Conservation (phyloP, 179 eudicot genomes). For the Corrigiola litoralis region DNA sequence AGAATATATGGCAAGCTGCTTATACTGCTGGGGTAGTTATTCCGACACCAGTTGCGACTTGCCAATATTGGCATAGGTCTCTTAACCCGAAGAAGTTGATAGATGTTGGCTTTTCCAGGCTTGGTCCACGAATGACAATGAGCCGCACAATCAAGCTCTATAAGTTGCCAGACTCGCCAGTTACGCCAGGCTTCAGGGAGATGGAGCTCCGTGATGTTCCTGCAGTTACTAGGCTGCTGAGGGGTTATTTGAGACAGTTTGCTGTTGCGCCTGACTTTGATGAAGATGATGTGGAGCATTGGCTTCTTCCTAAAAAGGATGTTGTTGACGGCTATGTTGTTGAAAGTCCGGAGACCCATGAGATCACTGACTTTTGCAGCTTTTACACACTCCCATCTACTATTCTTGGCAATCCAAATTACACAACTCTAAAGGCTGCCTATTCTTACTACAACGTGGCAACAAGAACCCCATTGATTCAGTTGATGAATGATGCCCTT, state of each 20-base stretch:
- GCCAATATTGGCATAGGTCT: slow-evolving; percentile 76
- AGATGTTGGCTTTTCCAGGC: slow-evolving; percentile 73
- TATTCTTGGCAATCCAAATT: slow-evolving; percentile 59
- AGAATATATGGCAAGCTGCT: slow-evolving; percentile 81
- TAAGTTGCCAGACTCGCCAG: slow-evolving; percentile 58
- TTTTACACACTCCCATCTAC: slow-evolving; percentile 73
- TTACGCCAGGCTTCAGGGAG: slow-evolving; percentile 67
- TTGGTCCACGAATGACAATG: slow-evolving; percentile 82
- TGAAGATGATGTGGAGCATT: slow-evolving; percentile 72
- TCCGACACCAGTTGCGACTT: slow-evolving; percentile 61
- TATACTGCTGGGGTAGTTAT: slow-evolving; percentile 77
- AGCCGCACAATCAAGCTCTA: slow-evolving; percentile 70
- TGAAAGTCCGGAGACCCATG: slow-evolving; percentile 65
- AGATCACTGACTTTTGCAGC: slow-evolving; percentile 76
- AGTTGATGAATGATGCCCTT: slow-evolving; percentile 77
- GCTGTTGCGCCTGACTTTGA: slow-evolving; percentile 64
- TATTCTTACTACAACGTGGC: slow-evolving; percentile 81
- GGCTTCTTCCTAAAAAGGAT: slow-evolving; percentile 63
- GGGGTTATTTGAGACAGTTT: slow-evolving; percentile 52
- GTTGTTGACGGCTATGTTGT: slow-evolving; percentile 65
- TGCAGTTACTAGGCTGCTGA: slow-evolving; percentile 63
- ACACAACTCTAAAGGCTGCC: slow-evolving; percentile 63
- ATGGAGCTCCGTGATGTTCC: slow-evolving; percentile 79
- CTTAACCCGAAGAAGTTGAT: slow-evolving; percentile 72
- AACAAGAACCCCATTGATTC: slow-evolving; percentile 60